Conservation (phyloP, 371 early-diverging fungal species). For the Mortierella sp. region DNA sequence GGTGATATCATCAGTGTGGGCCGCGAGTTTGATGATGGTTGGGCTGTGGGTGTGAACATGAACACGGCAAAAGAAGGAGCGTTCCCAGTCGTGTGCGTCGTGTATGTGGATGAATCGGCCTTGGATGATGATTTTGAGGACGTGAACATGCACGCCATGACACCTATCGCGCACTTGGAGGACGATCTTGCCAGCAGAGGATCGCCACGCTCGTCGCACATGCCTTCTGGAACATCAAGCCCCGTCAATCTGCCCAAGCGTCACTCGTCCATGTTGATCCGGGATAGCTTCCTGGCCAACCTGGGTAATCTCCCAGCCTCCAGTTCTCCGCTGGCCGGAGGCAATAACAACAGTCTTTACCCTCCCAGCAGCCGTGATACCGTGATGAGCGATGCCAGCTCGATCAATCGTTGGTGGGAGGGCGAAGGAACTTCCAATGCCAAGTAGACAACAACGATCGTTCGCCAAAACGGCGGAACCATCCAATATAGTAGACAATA, state of each 20-base stretch:
- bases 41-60: conserved; percentile 78
- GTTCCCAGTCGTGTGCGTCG: conserved; percentile 77
- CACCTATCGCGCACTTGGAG: conserved; percentile 44
- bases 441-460: conserved; percentile 7
- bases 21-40: conserved; percentile 73
- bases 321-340: conserved; percentile 53
- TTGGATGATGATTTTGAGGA: conserved; percentile 53
- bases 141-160: conserved; percentile 53
- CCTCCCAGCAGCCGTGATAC: conserved; percentile 37
- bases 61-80: conserved; percentile 74
- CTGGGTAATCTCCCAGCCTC: too few species aligned
- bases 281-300: conserved; percentile 44
- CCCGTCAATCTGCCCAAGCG: conserved; percentile 48
- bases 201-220: conserved; percentile 22
- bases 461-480: too few species aligned
- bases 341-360: conserved; percentile 7
- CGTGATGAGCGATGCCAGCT: conserved; percentile 54
- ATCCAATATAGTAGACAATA: too few species aligned
- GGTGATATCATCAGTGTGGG: conserved; percentile 76
- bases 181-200: conserved; percentile 20
- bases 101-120: conserved; percentile 45
- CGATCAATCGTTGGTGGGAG: conserved; percentile 56
- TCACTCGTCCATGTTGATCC: conserved; percentile 48
- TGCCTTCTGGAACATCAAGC: conserved; percentile 38
- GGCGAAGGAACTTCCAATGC: conserved; percentile 30